phyloP scores from a whole-genome alignment of 169 alveolate genomes.

The Blepharisma undulans region DNA sequence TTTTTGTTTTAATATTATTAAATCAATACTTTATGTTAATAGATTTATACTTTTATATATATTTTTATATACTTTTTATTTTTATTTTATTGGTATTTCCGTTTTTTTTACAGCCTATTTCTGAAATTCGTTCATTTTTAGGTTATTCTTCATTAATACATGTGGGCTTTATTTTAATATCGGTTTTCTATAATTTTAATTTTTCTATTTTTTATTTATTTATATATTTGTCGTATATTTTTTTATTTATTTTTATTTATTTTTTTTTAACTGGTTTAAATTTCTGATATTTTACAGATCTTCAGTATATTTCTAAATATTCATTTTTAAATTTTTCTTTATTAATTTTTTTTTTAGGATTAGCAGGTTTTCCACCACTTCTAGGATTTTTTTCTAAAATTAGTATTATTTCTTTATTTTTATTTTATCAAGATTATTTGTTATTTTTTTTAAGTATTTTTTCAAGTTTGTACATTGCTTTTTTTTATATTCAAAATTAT shows the following conservation, averaged over 20 bases:
- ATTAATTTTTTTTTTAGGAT: background rate
- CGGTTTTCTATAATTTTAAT: background rate
- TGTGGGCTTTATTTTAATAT: background rate
- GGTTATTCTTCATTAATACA: background rate
- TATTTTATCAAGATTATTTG: background rate
- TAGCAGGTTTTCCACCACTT: constrained; percentile 30
- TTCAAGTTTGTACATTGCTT: background rate
- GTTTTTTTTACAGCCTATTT: background rate
- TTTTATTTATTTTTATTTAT: background rate
- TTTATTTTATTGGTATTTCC: background rate
- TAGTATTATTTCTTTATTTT: background rate
- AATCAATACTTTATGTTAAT: background rate
- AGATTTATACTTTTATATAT: background rate
- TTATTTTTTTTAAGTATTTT: background rate
- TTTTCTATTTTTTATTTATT: background rate
- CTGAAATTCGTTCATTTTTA: constrained; percentile 6
- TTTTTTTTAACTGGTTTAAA: background rate
- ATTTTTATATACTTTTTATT: background rate
- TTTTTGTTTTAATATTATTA: background rate
- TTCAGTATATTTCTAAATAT: background rate
- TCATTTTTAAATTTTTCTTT: background rate
- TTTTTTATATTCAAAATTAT: constrained; percentile 5
- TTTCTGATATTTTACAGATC: constrained; percentile 11
- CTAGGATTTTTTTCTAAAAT: constrained; percentile 20
- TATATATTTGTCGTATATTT: background rate